phyloP scores from a whole-genome alignment of 1,139 yeast genomes.

The Geotrichum fermentans region DNA sequence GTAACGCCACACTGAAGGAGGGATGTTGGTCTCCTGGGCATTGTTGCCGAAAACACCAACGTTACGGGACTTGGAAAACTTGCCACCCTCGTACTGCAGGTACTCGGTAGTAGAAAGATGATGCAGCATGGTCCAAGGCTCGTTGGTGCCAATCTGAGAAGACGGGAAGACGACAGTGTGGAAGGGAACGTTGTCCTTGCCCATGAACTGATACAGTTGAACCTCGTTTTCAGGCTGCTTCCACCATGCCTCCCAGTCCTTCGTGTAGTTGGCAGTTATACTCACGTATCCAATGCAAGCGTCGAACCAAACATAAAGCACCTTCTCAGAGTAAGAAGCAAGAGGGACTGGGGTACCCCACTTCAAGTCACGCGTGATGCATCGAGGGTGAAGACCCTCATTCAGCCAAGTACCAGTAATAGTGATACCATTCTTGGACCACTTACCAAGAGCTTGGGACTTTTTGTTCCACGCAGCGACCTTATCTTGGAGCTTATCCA shows the following conservation, averaged over 20 bases:
- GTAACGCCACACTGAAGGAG: conserved; percentile 96
- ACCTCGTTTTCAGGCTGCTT: conserved; percentile 72
- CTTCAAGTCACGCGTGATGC: conserved; percentile 91
- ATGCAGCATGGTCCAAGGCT: conserved; percentile 84
- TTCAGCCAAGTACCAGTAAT: conserved; percentile 91
- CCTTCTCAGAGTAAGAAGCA: conserved; percentile 72
- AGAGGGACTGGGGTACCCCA: conserved; percentile 99
- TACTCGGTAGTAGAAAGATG: conserved; percentile 94
- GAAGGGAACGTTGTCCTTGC: conserved; percentile 98
- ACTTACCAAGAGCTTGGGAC: conserved; percentile 64
- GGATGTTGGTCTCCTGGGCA: conserved; percentile 86
- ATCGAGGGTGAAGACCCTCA: conserved; percentile 89
- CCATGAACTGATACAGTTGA: conserved; percentile 92
- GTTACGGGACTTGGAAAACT: conserved; percentile 93
- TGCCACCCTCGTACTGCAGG: conserved; percentile 94
- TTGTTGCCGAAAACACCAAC: conserved; percentile 97
- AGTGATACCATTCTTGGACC: conserved; percentile 88
- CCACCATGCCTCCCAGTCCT: conserved; percentile 89
- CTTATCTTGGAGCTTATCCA: conserved; percentile 76
- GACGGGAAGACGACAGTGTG: conserved; percentile 98
- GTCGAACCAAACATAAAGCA: conserved; percentile 96
- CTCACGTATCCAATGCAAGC: conserved; percentile 96
- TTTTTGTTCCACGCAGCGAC: conserved; percentile 68
- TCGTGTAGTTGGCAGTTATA: conserved; percentile 88
- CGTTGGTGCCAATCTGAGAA: conserved; percentile 80